A percentile compares a stretch with the other conserved stretches of the same genome.
Evolutionary conservation across 2,329 filamentous ascomycete species (phyloP).

Genomic region (Pseudogymnoascus destructans): DNA sequence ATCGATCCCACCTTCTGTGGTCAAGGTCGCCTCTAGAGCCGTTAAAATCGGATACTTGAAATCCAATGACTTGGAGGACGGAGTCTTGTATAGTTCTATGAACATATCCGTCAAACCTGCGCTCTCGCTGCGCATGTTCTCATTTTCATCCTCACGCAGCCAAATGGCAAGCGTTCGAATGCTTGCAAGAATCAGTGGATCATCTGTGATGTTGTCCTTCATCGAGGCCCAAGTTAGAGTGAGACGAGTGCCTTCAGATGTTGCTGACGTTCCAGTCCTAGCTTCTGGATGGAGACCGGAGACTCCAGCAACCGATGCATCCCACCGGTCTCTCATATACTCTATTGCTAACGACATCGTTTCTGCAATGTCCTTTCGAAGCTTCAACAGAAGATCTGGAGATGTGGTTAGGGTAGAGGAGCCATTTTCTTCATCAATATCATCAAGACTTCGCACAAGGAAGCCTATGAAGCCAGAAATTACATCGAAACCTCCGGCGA

Average conservation of each 20-base stretch:
- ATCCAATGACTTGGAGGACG: slow-evolving; percentile 29
- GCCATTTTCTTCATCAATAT: slow-evolving; percentile 36
- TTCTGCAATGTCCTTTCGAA: slow-evolving; percentile 47
- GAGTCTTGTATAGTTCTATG: slow-evolving; percentile 42
- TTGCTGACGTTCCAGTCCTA: slow-evolving; percentile 32
- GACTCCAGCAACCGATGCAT: slow-evolving; percentile 49
- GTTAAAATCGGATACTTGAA: slow-evolving; percentile 45
- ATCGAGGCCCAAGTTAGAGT: slow-evolving; percentile 46
- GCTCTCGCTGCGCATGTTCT: slow-evolving; percentile 34
- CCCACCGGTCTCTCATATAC: slow-evolving; percentile 57
- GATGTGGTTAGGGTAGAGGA: slow-evolving; percentile 34
- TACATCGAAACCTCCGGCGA: slow-evolving; percentile 50
- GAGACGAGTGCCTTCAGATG: slow-evolving; percentile 31
- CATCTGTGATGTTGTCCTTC: slow-evolving; percentile 34
- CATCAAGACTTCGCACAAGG: slow-evolving; percentile 41
- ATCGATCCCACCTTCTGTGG: slow-evolving; percentile 28
- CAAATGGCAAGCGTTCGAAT: slow-evolving; percentile 48
- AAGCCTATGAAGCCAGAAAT: slow-evolving; percentile 45
- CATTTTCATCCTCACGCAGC: slow-evolving; percentile 57
- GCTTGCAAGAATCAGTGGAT: slow-evolving; percentile 46
- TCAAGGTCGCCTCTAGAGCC: slow-evolving; percentile 45
- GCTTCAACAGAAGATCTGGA: slow-evolving; percentile 46
- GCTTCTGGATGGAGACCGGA: slow-evolving; percentile 47
- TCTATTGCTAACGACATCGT: slow-evolving; percentile 50
- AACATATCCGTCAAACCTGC: slow-evolving; percentile 50